A percentile compares a stretch with the other conserved stretches of the same genome.
phyloP scores from a whole-genome alignment of 352 stramenopile genomes.

The Phytophthora cajani region DNA sequence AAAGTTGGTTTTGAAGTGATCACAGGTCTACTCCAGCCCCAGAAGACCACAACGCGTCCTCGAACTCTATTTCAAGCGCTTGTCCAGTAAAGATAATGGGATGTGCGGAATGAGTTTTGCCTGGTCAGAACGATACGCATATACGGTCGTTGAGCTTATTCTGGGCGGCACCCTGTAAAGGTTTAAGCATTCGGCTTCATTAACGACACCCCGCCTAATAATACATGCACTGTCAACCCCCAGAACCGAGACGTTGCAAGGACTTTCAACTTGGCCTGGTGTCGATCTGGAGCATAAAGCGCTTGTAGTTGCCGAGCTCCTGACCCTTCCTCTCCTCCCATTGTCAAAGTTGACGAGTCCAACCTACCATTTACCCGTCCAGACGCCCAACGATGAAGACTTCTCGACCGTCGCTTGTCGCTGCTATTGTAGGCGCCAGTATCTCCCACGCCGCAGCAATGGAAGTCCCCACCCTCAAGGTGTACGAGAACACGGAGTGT shows the following conservation, averaged over 20 bases:
- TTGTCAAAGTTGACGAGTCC: background rate
- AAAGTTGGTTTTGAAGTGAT: background rate
- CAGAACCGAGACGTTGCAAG: background rate
- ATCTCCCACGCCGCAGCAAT: background rate
- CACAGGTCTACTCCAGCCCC: background rate
- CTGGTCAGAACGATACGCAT: background rate
- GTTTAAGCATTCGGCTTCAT: background rate
- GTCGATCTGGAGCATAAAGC: background rate
- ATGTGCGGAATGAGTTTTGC: background rate
- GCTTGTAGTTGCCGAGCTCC: background rate
- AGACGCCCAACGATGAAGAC: background rate
- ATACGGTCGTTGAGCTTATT: background rate
- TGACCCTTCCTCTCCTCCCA: background rate
- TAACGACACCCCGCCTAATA: background rate
- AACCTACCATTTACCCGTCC: background rate
- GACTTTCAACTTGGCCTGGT: background rate
- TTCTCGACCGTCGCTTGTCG: background rate
- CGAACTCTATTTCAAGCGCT: background rate
- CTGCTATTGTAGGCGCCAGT: background rate
- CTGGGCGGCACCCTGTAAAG: background rate
- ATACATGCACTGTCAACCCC: background rate
- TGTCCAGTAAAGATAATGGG: background rate
- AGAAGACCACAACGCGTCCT: background rate
- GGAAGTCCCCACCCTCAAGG: slow-evolving; percentile 3
- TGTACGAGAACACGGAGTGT: slow-evolving; percentile 2